Percentiles rank a stretch among this genome's conserved stretches.
phyloP scores from a whole-genome alignment of 106 monocot species.

The Vanilla planifolia region DNA sequence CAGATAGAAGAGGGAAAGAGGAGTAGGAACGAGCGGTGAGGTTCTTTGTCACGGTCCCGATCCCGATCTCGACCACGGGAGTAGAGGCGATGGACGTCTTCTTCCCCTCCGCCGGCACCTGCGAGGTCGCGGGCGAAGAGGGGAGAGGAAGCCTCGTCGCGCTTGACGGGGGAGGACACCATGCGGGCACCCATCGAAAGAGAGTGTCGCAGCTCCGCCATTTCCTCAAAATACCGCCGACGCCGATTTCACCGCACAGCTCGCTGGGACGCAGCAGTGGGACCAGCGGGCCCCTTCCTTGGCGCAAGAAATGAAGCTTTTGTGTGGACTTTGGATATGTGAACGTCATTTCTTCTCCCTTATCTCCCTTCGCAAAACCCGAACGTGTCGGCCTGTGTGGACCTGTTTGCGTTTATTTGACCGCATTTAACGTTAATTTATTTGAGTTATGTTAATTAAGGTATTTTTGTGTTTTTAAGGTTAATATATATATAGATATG shows the following conservation, averaged over 20 bases:
- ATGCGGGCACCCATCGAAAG: conserved; percentile 27
- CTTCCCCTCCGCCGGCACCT: background rate
- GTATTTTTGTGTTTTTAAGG: too few relatives aligned
- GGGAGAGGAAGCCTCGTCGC: conserved; percentile 19
- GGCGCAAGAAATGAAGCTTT: too few relatives aligned
- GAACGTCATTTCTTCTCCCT: too few relatives aligned
- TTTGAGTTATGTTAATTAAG: too few relatives aligned
- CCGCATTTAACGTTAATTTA: too few relatives aligned
- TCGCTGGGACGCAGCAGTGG: too few relatives aligned
- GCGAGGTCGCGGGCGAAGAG: conserved; percentile 11
- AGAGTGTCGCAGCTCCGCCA: conserved; percentile 65
- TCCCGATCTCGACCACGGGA: conserved; percentile 1
- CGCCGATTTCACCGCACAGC: too few relatives aligned
- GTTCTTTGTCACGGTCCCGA: conserved; percentile 11
- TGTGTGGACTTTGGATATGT: too few relatives aligned
- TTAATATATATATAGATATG: too few relatives aligned
- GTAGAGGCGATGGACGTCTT: background rate
- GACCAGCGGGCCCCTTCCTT: too few relatives aligned
- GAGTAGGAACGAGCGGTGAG: conserved; percentile 17
- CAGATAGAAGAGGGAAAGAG: conserved; percentile 20
- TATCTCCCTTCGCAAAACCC: background rate
- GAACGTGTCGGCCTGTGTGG: too few relatives aligned
- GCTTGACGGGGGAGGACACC: conserved; percentile 22
- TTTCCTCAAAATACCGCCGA: conserved; percentile 1
- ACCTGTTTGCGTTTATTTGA: too few relatives aligned